Percentiles rank a stretch among this genome's conserved stretches.
Conservation (phyloP, 441 rosid genomes). For the Bocquillonia castaneifolia region DNA sequence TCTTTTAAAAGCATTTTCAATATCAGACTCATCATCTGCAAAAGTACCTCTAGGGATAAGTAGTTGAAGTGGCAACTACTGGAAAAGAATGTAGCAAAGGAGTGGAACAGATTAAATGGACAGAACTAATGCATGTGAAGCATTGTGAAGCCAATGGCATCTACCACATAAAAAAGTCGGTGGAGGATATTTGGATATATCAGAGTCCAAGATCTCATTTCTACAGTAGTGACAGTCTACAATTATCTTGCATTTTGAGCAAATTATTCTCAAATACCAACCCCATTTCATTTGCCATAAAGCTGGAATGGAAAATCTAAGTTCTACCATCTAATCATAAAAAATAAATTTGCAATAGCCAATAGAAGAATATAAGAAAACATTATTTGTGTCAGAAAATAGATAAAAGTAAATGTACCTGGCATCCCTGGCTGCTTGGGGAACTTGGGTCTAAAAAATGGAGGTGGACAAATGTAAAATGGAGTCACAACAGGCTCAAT, state of each 20-base stretch:
- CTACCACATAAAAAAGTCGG: not conserved
- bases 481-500: conserved; percentile 86
- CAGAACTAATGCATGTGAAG: not conserved
- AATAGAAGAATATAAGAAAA: too few species aligned
- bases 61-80: not conserved
- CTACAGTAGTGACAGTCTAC: not conserved
- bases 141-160: not conserved
- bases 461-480: conserved; percentile 92
- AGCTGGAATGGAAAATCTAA: not conserved
- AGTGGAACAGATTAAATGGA: not conserved
- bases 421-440: conserved; percentile 84
- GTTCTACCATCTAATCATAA: not conserved
- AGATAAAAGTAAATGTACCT: conserved; percentile 35
- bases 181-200: not conserved
- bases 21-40: conserved; percentile 82
- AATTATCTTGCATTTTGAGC: not conserved
- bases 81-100: not conserved
- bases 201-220: not conserved
- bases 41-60: conserved; percentile 14
- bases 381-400: not conserved
- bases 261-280: not conserved
- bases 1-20: conserved; percentile 80
- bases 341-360: not conserved
- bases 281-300: not conserved
- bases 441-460: conserved; percentile 85